Percentiles rank a stretch among this genome's conserved stretches.
Evolutionary conservation across 345 rosid species (phyloP).

Genomic region (Salix exigua): DNA sequence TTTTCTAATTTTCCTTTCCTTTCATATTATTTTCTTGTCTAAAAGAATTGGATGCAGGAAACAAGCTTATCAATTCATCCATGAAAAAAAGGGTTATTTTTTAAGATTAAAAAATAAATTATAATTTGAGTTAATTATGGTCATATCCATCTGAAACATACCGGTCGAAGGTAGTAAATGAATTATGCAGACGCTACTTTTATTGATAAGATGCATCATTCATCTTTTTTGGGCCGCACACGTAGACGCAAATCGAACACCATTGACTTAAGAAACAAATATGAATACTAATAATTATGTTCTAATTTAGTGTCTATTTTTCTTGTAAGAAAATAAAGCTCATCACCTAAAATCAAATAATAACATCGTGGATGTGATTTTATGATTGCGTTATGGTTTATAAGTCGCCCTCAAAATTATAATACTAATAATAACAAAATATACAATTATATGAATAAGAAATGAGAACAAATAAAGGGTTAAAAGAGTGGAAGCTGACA

Average conservation of each 20-base stretch:
- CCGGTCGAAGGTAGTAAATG: too few relatives aligned
- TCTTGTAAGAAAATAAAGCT: background rate
- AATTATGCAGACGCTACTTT: background rate
- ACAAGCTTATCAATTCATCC: background rate
- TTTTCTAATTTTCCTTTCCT: background rate
- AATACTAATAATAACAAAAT: constrained; percentile 26
- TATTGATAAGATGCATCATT: constrained; percentile 5
- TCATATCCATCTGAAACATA: too few relatives aligned
- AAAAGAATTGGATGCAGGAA: too few relatives aligned
- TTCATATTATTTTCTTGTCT: background rate
- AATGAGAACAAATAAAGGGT: constrained; percentile 22
- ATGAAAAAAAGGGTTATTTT: background rate
- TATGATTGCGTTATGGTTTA: constrained; percentile 43
- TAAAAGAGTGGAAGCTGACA: constrained; percentile 16
- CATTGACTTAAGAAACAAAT: constrained; percentile 2
- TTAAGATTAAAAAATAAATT: too few relatives aligned
- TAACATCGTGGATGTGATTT: background rate
- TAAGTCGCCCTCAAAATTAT: constrained; percentile 35
- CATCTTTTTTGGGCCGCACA: constrained; percentile 1
- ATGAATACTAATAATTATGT: constrained; percentile 12
- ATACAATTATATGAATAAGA: constrained; percentile 29
- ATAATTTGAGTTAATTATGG: too few relatives aligned
- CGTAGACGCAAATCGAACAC: constrained; percentile 5
- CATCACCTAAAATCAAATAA: constrained; percentile 29
- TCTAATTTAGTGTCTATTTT: constrained; percentile 6